Evolutionary conservation across 169 alveolate genomes (phyloP), one percentile per base, ranked within the genome.

Genomic region (Perkinsus olseni): DNA sequence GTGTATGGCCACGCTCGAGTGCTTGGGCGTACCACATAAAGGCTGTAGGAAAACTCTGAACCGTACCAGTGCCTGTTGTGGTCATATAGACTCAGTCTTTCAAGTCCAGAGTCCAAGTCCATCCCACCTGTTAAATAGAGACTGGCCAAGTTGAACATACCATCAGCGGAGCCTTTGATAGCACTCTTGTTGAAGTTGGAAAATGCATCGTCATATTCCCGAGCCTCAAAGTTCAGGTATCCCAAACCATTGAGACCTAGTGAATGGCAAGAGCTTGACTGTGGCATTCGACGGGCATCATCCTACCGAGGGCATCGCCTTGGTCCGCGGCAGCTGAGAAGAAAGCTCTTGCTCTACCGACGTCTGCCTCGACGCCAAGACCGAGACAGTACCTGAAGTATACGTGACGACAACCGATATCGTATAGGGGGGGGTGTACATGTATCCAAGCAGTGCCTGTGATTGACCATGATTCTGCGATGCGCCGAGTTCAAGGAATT

Each of bases 211-310:
- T 91, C 91, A 34, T 91, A 74, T 36, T 93, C 92, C 38, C 95
- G 93, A 0, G 92, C 94, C 91, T 91, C 93, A 93, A 95, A 95
- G 91, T 93, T 93, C 74, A 94, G 91, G 34, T 92, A 94, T 17
- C 96, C 96, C 38, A 95, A 92, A 20, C 96, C 96, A 37, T 94
- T 95, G 92, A 91, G 95, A 38, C 95, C 95, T 45, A 92, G 91
- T 1, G 95, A 91, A 93, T 94, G 94, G 93, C 93, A 62, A 62
- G 82, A 62, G 4, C 82, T 21, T 24, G 36, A 62, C 34, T 24
- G 10, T 0, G 1, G 8, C 1, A 28, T 62, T 62, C 24, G 62
- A 62, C 93, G 0, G 93, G n/a, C 34, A 93, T 93, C 37, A 93
- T 51, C 92, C 50, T 91, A 93, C 94, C 94, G 36, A 93, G 38